A percentile compares a stretch with the other conserved stretches of the same genome.
phyloP scores from a whole-genome alignment of 1,284 basidiomycete genomes.

The Sporisorium graminicola region DNA sequence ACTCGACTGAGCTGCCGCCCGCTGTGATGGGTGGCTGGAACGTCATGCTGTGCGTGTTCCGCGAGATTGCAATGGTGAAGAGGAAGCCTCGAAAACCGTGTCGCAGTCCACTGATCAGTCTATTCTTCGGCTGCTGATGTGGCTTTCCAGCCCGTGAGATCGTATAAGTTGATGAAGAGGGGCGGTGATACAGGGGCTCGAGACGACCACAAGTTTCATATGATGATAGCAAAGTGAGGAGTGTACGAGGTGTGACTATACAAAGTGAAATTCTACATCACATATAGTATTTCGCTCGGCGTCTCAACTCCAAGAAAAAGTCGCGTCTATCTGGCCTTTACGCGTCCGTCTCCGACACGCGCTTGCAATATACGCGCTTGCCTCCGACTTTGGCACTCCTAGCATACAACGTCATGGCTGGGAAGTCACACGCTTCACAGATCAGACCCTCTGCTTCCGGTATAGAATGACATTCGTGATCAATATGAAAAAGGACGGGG shows the following conservation, averaged over 20 bases:
- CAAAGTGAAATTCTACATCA: not conserved
- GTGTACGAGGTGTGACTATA: not conserved
- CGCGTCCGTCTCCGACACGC: not conserved
- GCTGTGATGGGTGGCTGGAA: constrained; percentile 14
- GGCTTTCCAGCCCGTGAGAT: no score
- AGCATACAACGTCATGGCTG: no score
- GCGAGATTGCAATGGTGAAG: not conserved
- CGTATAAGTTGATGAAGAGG: not conserved
- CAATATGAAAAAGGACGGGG: not conserved
- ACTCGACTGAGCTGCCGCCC: not conserved
- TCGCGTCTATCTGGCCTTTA: not conserved
- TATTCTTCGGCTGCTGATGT: no score
- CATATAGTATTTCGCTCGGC: no score
- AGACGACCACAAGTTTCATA: not conserved
- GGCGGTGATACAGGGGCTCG: not conserved
- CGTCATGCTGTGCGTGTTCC: not conserved
- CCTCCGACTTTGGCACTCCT: no score
- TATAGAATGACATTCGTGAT: not conserved
- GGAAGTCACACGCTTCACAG: no score
- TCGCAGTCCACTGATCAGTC: no score
- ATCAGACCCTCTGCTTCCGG: not conserved
- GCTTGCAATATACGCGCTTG: not conserved
- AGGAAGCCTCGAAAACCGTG: not conserved
- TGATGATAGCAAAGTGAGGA: not conserved
- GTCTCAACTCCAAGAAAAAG: not conserved